phyloP scores from a whole-genome alignment of 768 basidiomycete genomes.

The Lyophyllum semitale region DNA sequence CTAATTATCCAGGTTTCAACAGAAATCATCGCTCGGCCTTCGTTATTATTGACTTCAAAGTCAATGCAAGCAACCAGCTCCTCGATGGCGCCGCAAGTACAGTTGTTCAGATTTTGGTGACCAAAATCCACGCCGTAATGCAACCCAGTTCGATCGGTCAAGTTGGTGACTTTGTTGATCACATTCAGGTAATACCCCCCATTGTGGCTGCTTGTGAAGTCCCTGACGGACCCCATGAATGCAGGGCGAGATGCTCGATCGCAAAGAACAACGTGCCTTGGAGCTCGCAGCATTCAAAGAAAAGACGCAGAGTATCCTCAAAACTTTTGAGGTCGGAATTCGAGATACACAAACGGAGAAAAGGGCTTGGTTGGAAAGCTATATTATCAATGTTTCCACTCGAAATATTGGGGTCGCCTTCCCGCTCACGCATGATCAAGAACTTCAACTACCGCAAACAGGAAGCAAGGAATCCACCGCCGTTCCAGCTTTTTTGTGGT shows the following conservation, averaged over 20 bases:
- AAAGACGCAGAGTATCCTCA: conserved; percentile 72
- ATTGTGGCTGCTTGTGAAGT: not conserved
- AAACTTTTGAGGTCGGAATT: conserved; percentile 70
- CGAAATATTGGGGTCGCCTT: conserved; percentile 87
- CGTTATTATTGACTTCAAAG: conserved; percentile 75
- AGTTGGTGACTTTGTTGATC: conserved; percentile 85
- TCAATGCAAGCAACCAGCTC: conserved; percentile 33
- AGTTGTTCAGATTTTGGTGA: conserved; percentile 55
- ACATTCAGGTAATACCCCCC: conserved; percentile 63
- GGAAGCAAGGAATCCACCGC: conserved; percentile 40
- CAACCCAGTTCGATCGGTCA: conserved; percentile 92
- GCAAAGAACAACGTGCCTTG: conserved; percentile 72
- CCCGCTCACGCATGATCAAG: conserved; percentile 69
- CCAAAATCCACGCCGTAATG: conserved; percentile 90
- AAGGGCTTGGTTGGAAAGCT: conserved; percentile 57
- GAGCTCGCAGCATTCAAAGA: conserved; percentile 85
- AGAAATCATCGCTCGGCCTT: conserved; percentile 76
- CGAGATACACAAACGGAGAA: conserved; percentile 38
- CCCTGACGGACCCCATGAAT: conserved; percentile 5
- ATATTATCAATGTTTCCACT: conserved; percentile 55
- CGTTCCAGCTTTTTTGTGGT: conserved; percentile 84
- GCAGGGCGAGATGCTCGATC: conserved; percentile 72
- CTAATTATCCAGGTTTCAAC: conserved; percentile 46
- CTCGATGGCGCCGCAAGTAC: conserved; percentile 25
- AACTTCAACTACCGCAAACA: conserved; percentile 50